These are phyloP conservation scores for Trifolium dubium DNA, from an alignment of 306 rosid species.

Conservation along the genomic window DNA sequence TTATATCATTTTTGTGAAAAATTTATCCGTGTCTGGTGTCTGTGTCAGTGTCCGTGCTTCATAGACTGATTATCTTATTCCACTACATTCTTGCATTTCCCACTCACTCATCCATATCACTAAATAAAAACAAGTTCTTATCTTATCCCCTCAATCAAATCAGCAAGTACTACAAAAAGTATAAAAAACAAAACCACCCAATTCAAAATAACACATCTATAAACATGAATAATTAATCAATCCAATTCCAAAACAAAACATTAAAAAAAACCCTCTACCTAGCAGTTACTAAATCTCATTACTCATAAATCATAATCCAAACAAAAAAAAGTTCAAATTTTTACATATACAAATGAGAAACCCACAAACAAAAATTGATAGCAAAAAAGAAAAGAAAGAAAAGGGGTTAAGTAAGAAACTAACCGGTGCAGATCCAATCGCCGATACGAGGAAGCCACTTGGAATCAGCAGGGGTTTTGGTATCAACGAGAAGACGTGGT, in stretches of 20 bases:
- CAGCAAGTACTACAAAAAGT: not conserved
- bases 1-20: too few relatives aligned
- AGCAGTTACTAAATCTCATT: not conserved
- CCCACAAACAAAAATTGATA: not conserved
- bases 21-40: too few relatives aligned
- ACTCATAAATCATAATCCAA: not conserved
- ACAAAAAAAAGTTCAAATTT: not conserved
- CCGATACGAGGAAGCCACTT: slow-evolving; percentile 92
- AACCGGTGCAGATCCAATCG: slow-evolving; percentile 74
- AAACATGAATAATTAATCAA: not conserved
- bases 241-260: too few relatives aligned
- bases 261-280: not conserved
- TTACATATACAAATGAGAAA: not conserved
- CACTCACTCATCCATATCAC: not conserved
- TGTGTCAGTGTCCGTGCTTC: too few relatives aligned
- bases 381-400: not conserved
- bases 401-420: slow-evolving; percentile 30
- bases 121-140: slow-evolving; percentile 8
- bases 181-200: not conserved
- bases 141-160: not conserved
- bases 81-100: not conserved
- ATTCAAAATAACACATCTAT: slow-evolving; percentile 16
- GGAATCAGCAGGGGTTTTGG: slow-evolving; percentile 90
- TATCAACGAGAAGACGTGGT: slow-evolving; percentile 92
- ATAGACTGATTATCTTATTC: slow-evolving; percentile 15